Base-by-base conservation (phyloP, 345 rosid species). In the Orychophragmus violaceus region DNA sequence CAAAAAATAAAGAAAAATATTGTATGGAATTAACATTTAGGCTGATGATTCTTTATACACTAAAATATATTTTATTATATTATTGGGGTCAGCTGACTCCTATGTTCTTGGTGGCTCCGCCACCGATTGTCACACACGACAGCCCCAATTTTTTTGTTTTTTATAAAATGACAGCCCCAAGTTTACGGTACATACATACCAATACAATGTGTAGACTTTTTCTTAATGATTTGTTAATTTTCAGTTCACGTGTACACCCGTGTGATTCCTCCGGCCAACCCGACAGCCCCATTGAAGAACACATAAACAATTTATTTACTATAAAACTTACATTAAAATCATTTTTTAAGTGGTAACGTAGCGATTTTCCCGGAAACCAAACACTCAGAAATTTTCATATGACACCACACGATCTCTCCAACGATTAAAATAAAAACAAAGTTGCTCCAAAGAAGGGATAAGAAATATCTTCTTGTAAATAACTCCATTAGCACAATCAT, bases 231-330 rank as follows among this genome's bases (percentile, higher is more conserved):
- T 71, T n/a, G 13, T 62, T 42, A n/a, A 23, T 1, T 16, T 11
- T 23, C 27, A 51, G 0, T 72, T 73, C 77, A 73, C 77, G 77
- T 73, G 77, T 66, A 73, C 72, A 73, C 57, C 67, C 62, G 6
- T 51, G 50, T 73, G 77, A 73, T 66, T 73, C 77, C 77, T 65
- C 62, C 49, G 56, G 62, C 72, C 67, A 73, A 52, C 72, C 77
- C 77, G 72, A 73, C 72, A 65, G 19, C 18, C 32, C 21, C 62
- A 42, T 73, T 23, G 72, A 51, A 65, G 27, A 39, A 72, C 46
- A 42, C 67, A 72, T 8, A 19, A 33, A 10, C 8, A 42, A 51
- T 30, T 45, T 54, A 19, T 3, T 5, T 19, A 22, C n/a, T n/a
- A 11, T n/a, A 62, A 62, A 70, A 62, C 18, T 30, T 41, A 16